Evolutionary conservation across 495 filamentous ascomycete species (phyloP), one percentile per base, ranked within the genome.

Genomic region (Astrothelium subdiscretum): DNA sequence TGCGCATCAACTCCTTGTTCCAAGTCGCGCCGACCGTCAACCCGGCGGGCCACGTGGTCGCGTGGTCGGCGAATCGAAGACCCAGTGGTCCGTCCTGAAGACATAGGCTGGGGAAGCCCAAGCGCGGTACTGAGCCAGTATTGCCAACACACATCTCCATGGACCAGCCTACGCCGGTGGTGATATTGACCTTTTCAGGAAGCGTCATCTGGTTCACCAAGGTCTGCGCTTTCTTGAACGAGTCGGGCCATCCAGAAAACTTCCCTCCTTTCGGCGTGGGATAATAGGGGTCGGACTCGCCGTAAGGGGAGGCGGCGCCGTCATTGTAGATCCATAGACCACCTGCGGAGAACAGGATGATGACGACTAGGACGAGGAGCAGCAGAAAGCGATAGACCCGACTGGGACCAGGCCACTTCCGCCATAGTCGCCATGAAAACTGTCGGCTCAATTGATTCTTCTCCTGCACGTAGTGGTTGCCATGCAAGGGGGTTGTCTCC

Each of bases 91-190:
- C 92, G 69, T 98, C 92, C 69, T 98, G 92, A 35, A 97, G 78
- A 70, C 90, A 91, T 0, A 97, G 78, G 12, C 86, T 84, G 0
- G 94, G 94, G 68, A 97, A 97, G 22, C 83, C 83, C 20, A 90
- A 62, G 10, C 66, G 58, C n/a, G 67, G 67, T 1, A 75, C 73
- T 1, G 69, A 64, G 22, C 70, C 71, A 52, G 91, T 96, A 72
- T 95, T 96, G 20, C 92, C 94, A 4, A 97, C 91, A 61, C 91
- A 94, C 57, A 91, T 78, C 0, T 87, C 90, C 87, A 92, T 92
- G 71, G 81, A 77, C 92, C 92, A 97, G 8, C 94, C 92, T 0
- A 85, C 91, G 0, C 92, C 92, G 0, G 92, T 96, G 0, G 94
- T 97, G 66, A 97, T 79, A 72, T 97, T 97, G 60, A 98, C 88